These are phyloP conservation scores for Citrullus mucosospermus DNA, from an alignment of 306 rosid species.

Conservation along the genomic window DNA sequence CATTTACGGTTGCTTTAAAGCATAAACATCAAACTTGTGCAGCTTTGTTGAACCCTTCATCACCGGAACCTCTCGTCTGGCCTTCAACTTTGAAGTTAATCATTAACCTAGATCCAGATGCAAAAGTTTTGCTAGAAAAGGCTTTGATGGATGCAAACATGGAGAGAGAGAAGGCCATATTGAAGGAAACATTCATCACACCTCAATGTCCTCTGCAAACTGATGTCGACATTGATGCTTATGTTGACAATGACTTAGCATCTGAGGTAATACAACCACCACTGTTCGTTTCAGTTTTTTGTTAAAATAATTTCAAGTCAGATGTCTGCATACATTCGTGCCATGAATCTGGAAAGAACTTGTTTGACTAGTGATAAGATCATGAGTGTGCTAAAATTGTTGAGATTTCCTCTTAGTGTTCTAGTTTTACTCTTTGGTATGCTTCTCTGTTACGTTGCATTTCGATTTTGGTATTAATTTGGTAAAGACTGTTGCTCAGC, in stretches of 20 bases:
- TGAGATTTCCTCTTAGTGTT: background rate
- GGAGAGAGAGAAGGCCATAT: conserved; percentile 65
- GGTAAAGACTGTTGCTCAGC: background rate
- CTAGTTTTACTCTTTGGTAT: background rate
- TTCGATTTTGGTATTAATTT: background rate
- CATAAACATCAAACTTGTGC: conserved; percentile 61
- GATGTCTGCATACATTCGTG: background rate
- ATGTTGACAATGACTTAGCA: conserved; percentile 27
- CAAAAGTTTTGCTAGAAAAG: conserved; percentile 58
- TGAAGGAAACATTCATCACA: conserved; percentile 30
- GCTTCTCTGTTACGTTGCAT: background rate
- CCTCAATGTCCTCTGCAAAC: conserved; percentile 29
- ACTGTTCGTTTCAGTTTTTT: background rate
- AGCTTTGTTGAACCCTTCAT: conserved; percentile 57
- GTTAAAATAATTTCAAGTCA: background rate
- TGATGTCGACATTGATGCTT: conserved; percentile 13
- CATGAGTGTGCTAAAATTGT: background rate
- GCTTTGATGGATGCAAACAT: conserved; percentile 71
- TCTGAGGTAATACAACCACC: conserved; percentile 45
- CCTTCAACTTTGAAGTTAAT: conserved; percentile 83
- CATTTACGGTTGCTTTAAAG: conserved; percentile 60
- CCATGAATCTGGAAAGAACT: background rate
- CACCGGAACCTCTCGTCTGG: conserved; percentile 89
- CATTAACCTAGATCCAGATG: conserved; percentile 66
- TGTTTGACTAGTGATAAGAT: background rate